Base-by-base conservation (phyloP, 2,329 filamentous ascomycete species). In the Tolypocladium tropicale region DNA sequence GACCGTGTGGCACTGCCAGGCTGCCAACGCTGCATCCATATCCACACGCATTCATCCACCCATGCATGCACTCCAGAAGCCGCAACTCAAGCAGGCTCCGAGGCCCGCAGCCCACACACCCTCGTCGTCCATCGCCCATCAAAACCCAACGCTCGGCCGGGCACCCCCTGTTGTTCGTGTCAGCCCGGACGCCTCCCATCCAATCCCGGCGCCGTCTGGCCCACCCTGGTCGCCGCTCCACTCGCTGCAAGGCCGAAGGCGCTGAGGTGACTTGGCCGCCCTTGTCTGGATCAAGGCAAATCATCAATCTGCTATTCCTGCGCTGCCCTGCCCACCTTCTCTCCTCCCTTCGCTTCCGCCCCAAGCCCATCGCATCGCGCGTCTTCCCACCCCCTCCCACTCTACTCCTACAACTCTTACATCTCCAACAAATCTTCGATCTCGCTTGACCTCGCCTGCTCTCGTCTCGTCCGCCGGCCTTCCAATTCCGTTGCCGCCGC, bases 161-260 rank as follows among this genome's bases (percentile, higher is more conserved):
- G 32, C 52, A 36, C 43, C 46, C 52, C 55, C 52, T 54, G 52
- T 21, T 30, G 41, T 25, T 54, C 46, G 57, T 53, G 46, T 57
- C 55, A 55, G 55, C 53, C 53, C 39, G 53, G 49, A 53, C 37
- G 56, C 53, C 30, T 39, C 51, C 41, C 53, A 55, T 52, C 55
- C 60, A 57, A 58, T 59, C 58, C 53, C 46, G 49, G 55, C 25
- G 50, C 39, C 34, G 49, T 25, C 54, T 32, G 55, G 48, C 21
- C 56, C 39, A 48, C 57, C 61, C 58, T 54, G 58, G 59, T 58
- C 58, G 56, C 36, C 54, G 54, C 60, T 60, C 60, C 60, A 60
- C 60, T 55, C 53, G 41, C 58, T 59, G 52, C 58, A 58, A 57
- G 59, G 52, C 56, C 56, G 48, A 53, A 49, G 43, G 33, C 43